Percentiles rank a stretch among this genome's conserved stretches.
These are phyloP conservation scores for Dacryopinax primogenitus DNA, from an alignment of 768 basidiomycete genomes.

Conservation along the genomic window DNA sequence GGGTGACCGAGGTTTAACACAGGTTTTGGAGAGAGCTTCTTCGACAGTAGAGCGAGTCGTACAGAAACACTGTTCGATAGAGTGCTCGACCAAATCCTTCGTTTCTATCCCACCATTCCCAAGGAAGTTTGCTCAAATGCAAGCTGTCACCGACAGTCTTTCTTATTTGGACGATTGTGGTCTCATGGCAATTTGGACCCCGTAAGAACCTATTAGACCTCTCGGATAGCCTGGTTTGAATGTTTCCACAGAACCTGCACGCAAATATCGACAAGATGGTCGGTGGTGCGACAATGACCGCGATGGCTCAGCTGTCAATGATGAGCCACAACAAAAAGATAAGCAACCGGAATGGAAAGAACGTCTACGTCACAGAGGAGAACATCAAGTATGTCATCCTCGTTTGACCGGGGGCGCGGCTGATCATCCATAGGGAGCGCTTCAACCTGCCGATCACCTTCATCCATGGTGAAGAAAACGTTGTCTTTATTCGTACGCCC, in stretches of 20 bases:
- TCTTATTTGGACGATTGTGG: conserved; percentile 10
- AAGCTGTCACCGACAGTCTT: not conserved
- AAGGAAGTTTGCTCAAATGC: conserved; percentile 7
- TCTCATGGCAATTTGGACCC: conserved; percentile 4
- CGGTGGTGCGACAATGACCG: conserved; percentile 8
- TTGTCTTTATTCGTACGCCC: not conserved
- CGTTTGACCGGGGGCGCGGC: not conserved
- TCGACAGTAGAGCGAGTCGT: not conserved
- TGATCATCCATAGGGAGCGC: not conserved
- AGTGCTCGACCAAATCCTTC: not conserved
- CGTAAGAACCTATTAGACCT: not conserved
- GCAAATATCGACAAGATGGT: not conserved
- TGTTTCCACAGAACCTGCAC: not conserved
- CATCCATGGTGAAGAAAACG: conserved; percentile 2
- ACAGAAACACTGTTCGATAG: not conserved
- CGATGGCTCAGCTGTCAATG: not conserved
- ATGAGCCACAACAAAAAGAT: conserved; percentile 8
- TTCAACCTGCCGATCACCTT: conserved; percentile 6
- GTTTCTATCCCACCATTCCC: conserved; percentile 5
- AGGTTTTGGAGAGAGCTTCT: not conserved
- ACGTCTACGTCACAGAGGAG: not conserved
- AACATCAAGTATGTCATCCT: not conserved
- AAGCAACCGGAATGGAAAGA: not conserved
- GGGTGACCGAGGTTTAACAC: not conserved
- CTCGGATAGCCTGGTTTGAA: not conserved